Conservation (phyloP, 2,329 filamentous ascomycete genomes). For the Aspergillus pseudoviridinutans region DNA sequence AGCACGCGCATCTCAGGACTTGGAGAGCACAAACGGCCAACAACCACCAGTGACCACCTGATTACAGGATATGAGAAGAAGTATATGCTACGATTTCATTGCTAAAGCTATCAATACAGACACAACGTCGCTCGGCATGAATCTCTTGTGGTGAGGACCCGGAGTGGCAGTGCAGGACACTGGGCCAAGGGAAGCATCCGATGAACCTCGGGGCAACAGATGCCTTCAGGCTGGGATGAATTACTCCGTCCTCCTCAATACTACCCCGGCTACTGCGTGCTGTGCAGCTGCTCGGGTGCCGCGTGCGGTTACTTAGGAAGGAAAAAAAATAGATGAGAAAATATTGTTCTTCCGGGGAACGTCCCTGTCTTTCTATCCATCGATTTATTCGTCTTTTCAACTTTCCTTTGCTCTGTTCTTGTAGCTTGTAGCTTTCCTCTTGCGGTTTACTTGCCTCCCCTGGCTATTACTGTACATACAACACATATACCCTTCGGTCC, state of each 20-base stretch:
- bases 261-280: background rate
- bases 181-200: constrained; percentile 5
- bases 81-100: background rate
- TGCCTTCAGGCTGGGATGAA: constrained; percentile 15
- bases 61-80: background rate
- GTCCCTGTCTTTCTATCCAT: background rate
- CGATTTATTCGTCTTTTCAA: constrained; percentile 1
- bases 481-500: background rate
- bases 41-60: background rate
- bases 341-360: background rate
- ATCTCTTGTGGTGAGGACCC: background rate
- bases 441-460: background rate
- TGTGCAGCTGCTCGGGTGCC: constrained; percentile 13
- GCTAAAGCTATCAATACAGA: background rate
- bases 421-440: background rate
- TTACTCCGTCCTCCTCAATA: constrained; percentile 13
- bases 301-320: background rate
- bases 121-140: constrained; percentile 1
- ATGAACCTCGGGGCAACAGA: constrained; percentile 22
- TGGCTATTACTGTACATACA: background rate
- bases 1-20: background rate
- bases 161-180: background rate
- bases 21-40: too few relatives aligned
- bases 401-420: background rate
- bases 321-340: background rate